Evolutionary conservation across 23 red algal species (phyloP).

Genomic region (Gracilaria domingensis): DNA sequence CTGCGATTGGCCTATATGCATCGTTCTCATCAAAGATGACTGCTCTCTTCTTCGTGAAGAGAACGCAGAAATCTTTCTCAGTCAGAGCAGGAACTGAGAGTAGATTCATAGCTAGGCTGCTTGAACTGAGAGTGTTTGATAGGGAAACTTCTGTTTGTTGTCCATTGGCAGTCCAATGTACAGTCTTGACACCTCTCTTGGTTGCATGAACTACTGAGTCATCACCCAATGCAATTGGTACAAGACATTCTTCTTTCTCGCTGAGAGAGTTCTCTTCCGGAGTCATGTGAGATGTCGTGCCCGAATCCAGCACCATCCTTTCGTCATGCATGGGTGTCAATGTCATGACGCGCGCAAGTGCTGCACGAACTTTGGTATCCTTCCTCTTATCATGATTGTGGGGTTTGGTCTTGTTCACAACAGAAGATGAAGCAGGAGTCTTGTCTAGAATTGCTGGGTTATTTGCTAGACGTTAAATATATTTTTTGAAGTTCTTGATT

Average conservation of each 20-base stretch:
- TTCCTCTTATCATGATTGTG: too few species aligned
- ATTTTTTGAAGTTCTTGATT: too few species aligned
- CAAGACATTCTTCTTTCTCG: background rate
- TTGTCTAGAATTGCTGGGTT: too few species aligned
- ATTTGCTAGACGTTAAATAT: too few species aligned
- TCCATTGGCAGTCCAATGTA: background rate
- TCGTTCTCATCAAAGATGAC: background rate
- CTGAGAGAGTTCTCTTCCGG: background rate
- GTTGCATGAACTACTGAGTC: conserved; percentile 3
- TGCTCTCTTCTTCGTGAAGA: background rate
- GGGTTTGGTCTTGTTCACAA: too few species aligned
- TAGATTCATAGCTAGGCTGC: background rate
- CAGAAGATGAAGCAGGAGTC: too few species aligned
- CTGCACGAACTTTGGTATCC: too few species aligned
- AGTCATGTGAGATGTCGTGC: background rate
- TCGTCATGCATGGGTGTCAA: too few species aligned
- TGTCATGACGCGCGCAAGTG: too few species aligned
- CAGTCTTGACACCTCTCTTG: background rate
- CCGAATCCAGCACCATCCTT: conserved; percentile 1
- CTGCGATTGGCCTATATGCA: background rate
- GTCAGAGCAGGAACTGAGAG: conserved; percentile 5
- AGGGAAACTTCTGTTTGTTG: background rate
- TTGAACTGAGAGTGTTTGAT: background rate
- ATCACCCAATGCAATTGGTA: conserved; percentile 17
- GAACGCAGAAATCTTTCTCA: background rate